Conservation (phyloP, 2,329 filamentous ascomycete genomes). For the Rhynchosporium agropyri region DNA sequence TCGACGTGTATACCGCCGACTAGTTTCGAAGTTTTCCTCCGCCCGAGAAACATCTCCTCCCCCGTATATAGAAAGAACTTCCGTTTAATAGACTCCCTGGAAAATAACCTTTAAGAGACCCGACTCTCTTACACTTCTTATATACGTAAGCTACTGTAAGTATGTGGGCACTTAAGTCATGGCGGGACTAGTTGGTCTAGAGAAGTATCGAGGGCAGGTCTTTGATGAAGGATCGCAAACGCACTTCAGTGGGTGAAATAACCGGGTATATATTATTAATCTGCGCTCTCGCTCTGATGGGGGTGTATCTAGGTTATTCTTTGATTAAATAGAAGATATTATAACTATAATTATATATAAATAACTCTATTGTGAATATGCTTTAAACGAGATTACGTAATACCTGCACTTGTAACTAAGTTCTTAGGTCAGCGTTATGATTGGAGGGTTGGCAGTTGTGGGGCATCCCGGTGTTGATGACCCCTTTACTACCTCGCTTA, state of each 20-base stretch:
- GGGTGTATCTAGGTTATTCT: constrained; percentile 8
- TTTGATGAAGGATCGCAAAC: constrained; percentile 13
- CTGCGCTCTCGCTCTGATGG: neutral
- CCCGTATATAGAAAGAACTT: constrained; percentile 17
- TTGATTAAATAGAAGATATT: constrained; percentile 11
- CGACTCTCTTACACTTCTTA: constrained; percentile 25
- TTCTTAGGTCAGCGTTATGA: constrained; percentile 10
- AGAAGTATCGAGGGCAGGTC: constrained; percentile 15
- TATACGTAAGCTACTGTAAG: constrained; percentile 21
- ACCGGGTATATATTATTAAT: constrained; percentile 1
- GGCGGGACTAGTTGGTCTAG: constrained; percentile 8
- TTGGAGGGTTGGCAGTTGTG: constrained; percentile 11
- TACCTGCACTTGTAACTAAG: constrained; percentile 6
- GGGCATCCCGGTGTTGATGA: constrained; percentile 8
- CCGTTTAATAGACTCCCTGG: constrained; percentile 2
- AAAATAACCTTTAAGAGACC: constrained; percentile 21
- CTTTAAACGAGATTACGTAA: constrained; percentile 8
- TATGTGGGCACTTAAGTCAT: constrained; percentile 15
- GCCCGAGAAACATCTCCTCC: constrained; percentile 17
- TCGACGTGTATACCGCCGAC: constrained; percentile 11
- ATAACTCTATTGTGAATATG: constrained; percentile 6
- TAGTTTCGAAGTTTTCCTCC: constrained; percentile 17
- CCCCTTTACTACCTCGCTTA: constrained; percentile 11
- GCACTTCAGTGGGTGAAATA: constrained; percentile 9
- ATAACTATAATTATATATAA: constrained; percentile 4